Conservation (phyloP, 139 green algal genomes). For the Micractinium sp. region DNA sequence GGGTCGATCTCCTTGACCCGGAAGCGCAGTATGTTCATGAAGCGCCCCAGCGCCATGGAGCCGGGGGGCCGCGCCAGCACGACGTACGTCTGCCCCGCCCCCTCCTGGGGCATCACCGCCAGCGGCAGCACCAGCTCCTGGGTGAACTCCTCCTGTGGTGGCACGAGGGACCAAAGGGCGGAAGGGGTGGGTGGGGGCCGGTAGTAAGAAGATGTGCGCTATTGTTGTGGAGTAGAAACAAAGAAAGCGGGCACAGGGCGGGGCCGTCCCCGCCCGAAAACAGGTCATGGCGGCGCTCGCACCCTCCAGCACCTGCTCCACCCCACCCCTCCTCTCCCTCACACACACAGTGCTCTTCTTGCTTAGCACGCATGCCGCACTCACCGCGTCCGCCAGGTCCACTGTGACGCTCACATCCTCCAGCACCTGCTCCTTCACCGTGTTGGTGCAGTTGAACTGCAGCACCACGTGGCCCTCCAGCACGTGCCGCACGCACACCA, state of each 20-base stretch:
- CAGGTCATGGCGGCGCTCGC: too few relatives aligned
- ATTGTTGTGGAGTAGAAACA: too few relatives aligned
- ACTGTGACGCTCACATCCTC: constrained; percentile 92
- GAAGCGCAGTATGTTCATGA: constrained; percentile 88
- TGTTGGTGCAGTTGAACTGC: constrained; percentile 99
- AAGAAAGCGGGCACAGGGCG: too few relatives aligned
- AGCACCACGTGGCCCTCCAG: constrained; percentile 88
- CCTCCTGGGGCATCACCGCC: constrained; percentile 81
- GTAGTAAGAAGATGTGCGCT: too few relatives aligned
- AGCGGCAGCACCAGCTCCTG: constrained; percentile 87
- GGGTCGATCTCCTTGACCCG: constrained; percentile 98
- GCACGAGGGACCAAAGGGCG: too few relatives aligned
- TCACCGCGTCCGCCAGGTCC: constrained; percentile 89
- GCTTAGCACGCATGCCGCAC: neutral
- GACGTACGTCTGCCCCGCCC: constrained; percentile 81
- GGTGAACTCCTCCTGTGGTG: constrained; percentile 84
- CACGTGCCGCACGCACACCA: constrained; percentile 88
- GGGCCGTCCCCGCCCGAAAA: too few relatives aligned
- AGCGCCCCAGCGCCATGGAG: constrained; percentile 57
- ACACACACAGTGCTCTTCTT: neutral
- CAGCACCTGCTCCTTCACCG: constrained; percentile 93
- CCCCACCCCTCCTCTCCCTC: neutral
- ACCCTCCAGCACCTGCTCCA: neutral
- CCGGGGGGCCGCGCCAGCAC: constrained; percentile 71
- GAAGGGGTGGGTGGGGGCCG: too few relatives aligned